Base-by-base conservation (phyloP, 495 filamentous ascomycete species). In the Cladorrhinum samala region DNA sequence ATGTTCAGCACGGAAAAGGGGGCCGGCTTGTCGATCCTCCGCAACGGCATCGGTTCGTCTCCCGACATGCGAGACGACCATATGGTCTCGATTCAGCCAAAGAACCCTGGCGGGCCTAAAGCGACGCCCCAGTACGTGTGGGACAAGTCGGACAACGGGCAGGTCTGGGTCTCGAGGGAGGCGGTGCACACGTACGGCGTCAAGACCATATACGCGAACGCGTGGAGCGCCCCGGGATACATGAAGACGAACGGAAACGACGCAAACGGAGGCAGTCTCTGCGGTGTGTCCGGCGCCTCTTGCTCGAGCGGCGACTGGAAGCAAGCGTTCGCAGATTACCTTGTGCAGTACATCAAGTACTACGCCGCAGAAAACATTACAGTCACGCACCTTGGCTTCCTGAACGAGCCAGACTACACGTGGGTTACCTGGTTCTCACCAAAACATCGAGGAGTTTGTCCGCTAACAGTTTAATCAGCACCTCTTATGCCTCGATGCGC, bases 191-290 rank as follows among this genome's bases (percentile, higher is more conserved):
- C 61, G n/a, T 69, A 72, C 20, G 76, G 76, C 11, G 72, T 77
- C 11, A 67, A 62, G 46, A 72, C 68, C 9, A 69, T 81, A 50
- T 83, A 83, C 55, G 78, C 77, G 4, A 65, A 82, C 58, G 78
- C 78, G 0, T 82, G 79, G 78, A 74, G 68, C 41, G 77, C 78
- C 4, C 78, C 76, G 1, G 77, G 71, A 0, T 83, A 71, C 61
- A 81, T 81, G 77, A 83, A 81, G 70, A 81, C 77, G 5, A 79
- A 77, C 47, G 61, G 64, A n/a, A 71, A 74, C 50, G 70, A 77
- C 17, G 66, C 64, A 48, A 77, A 77, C 37, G 77, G 77, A 25
- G 78, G 79, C 1, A 74, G 67, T 46, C 60, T 82, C 3, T 81
- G 80, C 52, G 78, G 79, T 33, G 70, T 78, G 2, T 57, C 63